Evolutionary conservation across 192 early-diverging fungal species (phyloP).

Genomic region (Podila clonocystis): DNA sequence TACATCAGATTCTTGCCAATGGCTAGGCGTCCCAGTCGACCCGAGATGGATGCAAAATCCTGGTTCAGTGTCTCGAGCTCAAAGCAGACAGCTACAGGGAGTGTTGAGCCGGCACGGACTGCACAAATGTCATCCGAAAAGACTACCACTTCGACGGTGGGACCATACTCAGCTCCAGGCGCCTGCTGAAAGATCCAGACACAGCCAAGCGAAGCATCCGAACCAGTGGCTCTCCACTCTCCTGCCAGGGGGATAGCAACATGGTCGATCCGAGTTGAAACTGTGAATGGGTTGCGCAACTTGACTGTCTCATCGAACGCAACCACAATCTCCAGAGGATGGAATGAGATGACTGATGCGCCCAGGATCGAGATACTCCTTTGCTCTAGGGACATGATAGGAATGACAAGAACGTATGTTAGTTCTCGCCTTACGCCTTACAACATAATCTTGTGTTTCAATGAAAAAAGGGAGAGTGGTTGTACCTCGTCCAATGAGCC

Average conservation of each 20-base stretch:
- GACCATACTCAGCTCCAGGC: conserved; percentile 17
- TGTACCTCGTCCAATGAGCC: conserved; percentile 82
- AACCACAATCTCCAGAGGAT: conserved; percentile 40
- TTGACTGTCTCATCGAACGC: conserved; percentile 52
- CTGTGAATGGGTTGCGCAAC: conserved; percentile 21
- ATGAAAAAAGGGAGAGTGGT: not conserved
- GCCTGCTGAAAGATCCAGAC: conserved; percentile 48
- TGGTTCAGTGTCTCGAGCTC: conserved; percentile 38
- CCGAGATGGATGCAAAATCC: conserved; percentile 14
- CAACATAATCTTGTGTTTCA: not conserved
- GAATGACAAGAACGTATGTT: not conserved
- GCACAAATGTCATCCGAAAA: conserved; percentile 34
- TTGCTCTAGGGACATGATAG: conserved; percentile 20
- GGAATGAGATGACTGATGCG: conserved; percentile 38
- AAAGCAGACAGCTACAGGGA: conserved; percentile 28
- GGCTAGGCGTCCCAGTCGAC: conserved; percentile 19
- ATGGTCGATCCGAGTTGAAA: conserved; percentile 32
- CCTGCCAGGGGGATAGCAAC: conserved; percentile 19
- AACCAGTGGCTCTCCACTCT: conserved; percentile 47
- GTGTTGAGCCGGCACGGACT: conserved; percentile 20
- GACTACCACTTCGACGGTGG: conserved; percentile 36
- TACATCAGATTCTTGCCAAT: conserved; percentile 44
- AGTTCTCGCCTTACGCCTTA: no score
- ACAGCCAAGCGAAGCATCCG: conserved; percentile 23
- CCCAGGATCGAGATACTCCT: conserved; percentile 43